Evolutionary conservation across 805 yeast species (phyloP), one percentile per base, ranked within the genome.

Genomic region (Saccharomyces mikatae): DNA sequence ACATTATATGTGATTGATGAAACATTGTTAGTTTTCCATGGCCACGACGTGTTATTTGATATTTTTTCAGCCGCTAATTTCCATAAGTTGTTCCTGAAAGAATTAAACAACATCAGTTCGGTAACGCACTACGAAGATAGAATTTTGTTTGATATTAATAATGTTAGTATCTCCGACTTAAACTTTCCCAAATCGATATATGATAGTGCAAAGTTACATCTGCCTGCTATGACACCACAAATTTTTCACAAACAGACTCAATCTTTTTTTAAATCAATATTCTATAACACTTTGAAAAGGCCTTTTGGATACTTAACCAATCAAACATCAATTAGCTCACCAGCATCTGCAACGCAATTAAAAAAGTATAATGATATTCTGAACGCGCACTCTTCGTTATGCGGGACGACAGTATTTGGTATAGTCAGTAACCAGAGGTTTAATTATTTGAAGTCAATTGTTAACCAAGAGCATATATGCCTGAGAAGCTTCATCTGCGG

Each of bases 31-130:
- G 54, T 66, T 4, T 67, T 68, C 41, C 69, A 68, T 58, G 71
- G 70, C 3, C 66, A 65, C 48, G 70, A 67, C 48, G 58, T 58
- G 2, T 52, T 68, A 30, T 68, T 68, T 58, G 71, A 68, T 53
- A 56, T 60, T 2, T 68, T 65, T 54, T 62, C 71, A 1, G 67
- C 66, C 17, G 68, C 69, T 22, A 61, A 60, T 49, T 62, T 68
- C 30, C 70, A 65, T 47, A 63, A 61, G 36, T 50, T 60, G 31
- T 57, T 68, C 47, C 49, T 61, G 13, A 28, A 54, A 14, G 62
- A 63, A 44, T 48, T 67, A 10, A 60, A 61, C 50, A 50, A 48
- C 8, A 50, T 55, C 54, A 26, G 52, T 13, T 49, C 14, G 32
- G 49, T 6, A 36, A 9, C 24, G 11, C 44, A n/a, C 44, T n/a